Percentiles rank a stretch among this genome's conserved stretches.
phyloP scores from a whole-genome alignment of 2,329 filamentous ascomycete species.

The Pseudogymnoascus sp. region DNA sequence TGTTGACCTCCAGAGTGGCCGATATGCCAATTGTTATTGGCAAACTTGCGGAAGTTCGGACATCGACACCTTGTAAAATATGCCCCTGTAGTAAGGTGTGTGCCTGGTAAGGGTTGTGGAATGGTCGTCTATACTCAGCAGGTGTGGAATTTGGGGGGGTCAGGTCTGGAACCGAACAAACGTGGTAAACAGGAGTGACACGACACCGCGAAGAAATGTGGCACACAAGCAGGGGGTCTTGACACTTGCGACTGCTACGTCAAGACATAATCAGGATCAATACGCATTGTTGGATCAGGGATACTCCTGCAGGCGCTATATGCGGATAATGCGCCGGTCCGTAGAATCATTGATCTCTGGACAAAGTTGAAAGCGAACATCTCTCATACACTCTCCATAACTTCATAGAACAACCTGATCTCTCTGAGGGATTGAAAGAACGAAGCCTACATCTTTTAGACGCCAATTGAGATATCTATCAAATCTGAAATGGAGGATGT shows the following conservation, averaged over 20 bases:
- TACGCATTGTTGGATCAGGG: neutral
- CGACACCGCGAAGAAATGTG: neutral
- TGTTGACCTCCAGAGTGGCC: neutral
- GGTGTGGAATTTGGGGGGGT: neutral
- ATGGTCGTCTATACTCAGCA: neutral
- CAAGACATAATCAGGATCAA: neutral
- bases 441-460: neutral
- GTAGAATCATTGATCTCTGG: neutral
- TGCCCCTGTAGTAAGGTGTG: neutral
- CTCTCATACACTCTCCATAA: neutral
- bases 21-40: neutral
- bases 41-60: neutral
- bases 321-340: neutral
- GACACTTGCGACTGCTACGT: neutral
- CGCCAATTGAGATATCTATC: neutral
- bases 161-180: constrained; percentile 2
- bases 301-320: neutral
- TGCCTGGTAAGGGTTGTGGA: neutral
- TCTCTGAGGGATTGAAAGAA: neutral
- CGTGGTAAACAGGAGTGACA: constrained; percentile 1
- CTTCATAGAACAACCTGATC: neutral
- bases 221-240: neutral
- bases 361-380: neutral
- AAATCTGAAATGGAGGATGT: neutral
- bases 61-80: neutral